Conservation (phyloP, 2,329 filamentous ascomycete genomes). For the Ophiostoma novo-ulmi region DNA sequence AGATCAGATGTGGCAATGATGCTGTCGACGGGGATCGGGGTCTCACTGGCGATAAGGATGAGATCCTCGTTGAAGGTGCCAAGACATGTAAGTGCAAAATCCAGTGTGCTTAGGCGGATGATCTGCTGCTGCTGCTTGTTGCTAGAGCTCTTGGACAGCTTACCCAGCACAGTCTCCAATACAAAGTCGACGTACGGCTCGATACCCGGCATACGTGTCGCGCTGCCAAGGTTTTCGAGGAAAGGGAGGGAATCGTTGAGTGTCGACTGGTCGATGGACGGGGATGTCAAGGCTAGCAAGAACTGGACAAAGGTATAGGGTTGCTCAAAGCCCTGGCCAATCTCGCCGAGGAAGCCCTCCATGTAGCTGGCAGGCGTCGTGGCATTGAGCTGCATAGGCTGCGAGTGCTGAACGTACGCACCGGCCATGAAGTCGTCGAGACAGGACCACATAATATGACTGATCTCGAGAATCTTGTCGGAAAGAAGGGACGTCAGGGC, state of each 20-base stretch:
- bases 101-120: constrained; percentile 72
- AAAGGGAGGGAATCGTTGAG: constrained; percentile 77
- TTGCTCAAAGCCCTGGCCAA: constrained; percentile 77
- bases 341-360: constrained; percentile 65
- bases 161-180: constrained; percentile 69
- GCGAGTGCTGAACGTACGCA: constrained; percentile 39
- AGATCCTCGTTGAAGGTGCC: constrained; percentile 90
- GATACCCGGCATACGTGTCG: constrained; percentile 73
- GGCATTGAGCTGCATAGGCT: constrained; percentile 31
- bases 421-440: constrained; percentile 77
- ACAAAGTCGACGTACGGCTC: constrained; percentile 91
- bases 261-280: constrained; percentile 54
- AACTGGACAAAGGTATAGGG: constrained; percentile 77
- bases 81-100: constrained; percentile 75
- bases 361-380: constrained; percentile 39
- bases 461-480: constrained; percentile 63
- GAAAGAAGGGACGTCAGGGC: constrained; percentile 70
- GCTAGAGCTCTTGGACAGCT: constrained; percentile 44
- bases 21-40: constrained; percentile 67
- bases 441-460: constrained; percentile 70
- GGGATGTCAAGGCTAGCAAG: constrained; percentile 65
- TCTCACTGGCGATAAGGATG: constrained; percentile 75
- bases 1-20: constrained; percentile 71
- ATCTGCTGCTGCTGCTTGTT: constrained; percentile 58
- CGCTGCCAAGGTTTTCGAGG: constrained; percentile 74